A percentile compares a stretch with the other conserved stretches of the same genome.
phyloP scores from a whole-genome alignment of 164 flowering plant species.

The Stephania cephalantha region DNA sequence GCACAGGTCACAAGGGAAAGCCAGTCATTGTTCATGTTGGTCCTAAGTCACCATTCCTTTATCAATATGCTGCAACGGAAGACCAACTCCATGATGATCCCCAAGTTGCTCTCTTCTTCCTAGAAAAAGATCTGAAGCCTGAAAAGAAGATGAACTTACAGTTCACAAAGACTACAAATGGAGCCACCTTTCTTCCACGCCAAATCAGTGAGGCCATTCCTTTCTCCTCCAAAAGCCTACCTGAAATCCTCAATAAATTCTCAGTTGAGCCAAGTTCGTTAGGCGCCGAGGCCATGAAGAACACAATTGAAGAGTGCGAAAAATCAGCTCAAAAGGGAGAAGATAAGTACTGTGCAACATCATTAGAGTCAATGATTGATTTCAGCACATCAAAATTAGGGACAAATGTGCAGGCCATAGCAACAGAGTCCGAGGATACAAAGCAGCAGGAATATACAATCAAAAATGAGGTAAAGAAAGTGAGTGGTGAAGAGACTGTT shows the following conservation, averaged over 20 bases:
- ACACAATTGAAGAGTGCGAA: constrained; percentile 26
- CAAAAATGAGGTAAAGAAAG: constrained; percentile 5
- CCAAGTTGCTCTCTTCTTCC: constrained; percentile 25
- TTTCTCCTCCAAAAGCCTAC: constrained; percentile 31
- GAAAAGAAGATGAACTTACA: constrained; percentile 20
- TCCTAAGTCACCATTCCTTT: constrained; percentile 10
- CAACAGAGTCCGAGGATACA: constrained; percentile 15
- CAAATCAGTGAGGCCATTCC: constrained; percentile 33
- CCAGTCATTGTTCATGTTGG: constrained; percentile 15
- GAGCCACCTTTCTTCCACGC: constrained; percentile 31
- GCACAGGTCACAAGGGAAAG: constrained; percentile 16
- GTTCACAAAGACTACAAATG: constrained; percentile 20
- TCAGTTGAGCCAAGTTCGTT: constrained; percentile 27
- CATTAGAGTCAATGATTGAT: constrained; percentile 34
- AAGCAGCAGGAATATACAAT: constrained; percentile 18
- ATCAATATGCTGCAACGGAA: constrained; percentile 18
- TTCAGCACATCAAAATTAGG: constrained; percentile 27
- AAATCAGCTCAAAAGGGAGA: constrained; percentile 22
- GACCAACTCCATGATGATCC: constrained; percentile 26
- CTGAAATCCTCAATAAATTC: constrained; percentile 24
- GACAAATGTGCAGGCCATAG: constrained; percentile 9
- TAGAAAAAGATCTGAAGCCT: constrained; percentile 23
- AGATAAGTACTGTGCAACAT: constrained; percentile 29
- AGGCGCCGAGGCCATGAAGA: constrained; percentile 30
- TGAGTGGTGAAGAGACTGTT: constrained; percentile 14